These are phyloP conservation scores for Lodderomyces beijingensis DNA, from an alignment of 1,139 yeast genomes.

Conservation along the genomic window DNA sequence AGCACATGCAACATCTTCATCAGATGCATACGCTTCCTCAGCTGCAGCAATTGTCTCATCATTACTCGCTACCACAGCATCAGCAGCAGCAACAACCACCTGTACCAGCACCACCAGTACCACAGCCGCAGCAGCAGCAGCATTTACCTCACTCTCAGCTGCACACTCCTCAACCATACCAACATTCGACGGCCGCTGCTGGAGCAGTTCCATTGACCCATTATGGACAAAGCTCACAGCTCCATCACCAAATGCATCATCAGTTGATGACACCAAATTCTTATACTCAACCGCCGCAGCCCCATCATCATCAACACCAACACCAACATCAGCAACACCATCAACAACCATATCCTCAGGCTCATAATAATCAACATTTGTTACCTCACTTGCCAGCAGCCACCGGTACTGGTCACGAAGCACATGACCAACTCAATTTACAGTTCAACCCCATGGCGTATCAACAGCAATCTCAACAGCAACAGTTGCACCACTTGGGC, in stretches of 20 bases:
- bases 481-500: constrained; percentile 12
- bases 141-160: constrained; percentile 7
- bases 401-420: constrained; percentile 11
- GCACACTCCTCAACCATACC: constrained; percentile 4
- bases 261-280: constrained; percentile 6
- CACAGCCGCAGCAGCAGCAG: constrained; percentile 13
- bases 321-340: constrained; percentile 11
- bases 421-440: constrained; percentile 18
- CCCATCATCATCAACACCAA: constrained; percentile 13
- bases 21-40: constrained; percentile 9
- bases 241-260: constrained; percentile 7
- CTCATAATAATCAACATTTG: constrained; percentile 9
- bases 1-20: constrained; percentile 9
- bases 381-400: constrained; percentile 7
- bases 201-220: constrained; percentile 2
- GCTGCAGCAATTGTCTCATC: constrained; percentile 14
- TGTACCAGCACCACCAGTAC: constrained; percentile 19
- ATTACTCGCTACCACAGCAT: background rate
- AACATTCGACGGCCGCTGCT: constrained; percentile 3
- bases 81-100: constrained; percentile 12
- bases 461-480: constrained; percentile 17
- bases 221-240: constrained; percentile 4
- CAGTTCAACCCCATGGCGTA: constrained; percentile 20
- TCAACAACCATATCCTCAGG: constrained; percentile 9
- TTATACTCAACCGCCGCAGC: constrained; percentile 6